Evolutionary conservation across 495 filamentous ascomycete genomes (phyloP), one percentile per base, ranked within the genome.

Genomic region (Pyrenula massariospora): DNA sequence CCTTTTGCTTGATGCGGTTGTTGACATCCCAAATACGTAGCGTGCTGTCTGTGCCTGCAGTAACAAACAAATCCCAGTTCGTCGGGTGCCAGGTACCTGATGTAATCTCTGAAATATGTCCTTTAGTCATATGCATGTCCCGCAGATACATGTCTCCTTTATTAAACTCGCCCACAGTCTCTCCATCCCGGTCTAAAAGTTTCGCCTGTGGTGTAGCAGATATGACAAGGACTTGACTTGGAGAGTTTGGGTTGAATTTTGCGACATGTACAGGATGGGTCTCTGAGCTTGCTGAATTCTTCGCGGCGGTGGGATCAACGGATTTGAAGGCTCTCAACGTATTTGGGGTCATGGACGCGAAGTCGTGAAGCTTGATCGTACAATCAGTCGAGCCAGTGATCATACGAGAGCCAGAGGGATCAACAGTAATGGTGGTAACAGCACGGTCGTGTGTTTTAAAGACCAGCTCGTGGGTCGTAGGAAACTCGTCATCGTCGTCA

Each of bases 111-210:
- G 91, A 88, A 47, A 95, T 81, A 65, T 98, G 93, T 0, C 93
- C 93, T 64, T 96, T 97, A 0, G 93, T 98, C 65, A 96, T 89
- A 66, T 96, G 78, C 81, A 96, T 89, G 65, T 98, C 94, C 47
- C 93, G 80, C 56, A 98, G 71, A 65, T 98, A 98, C 92, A 96
- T 96, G 65, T 98, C 93, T 21, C 93, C 93, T 70, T 98, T 98
- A 55, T 86, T 83, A 60, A 95, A 96, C 67, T 96, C 90, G 1
- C 85, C 83, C 12, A 91, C 56, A 10, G 84, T 77, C 47, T 91
- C 89, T 8, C 93, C 93, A 73, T 98, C 92, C 59, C 93, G 84
- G 63, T 79, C 86, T 63, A 96, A 76, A 49, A 98, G 84, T 67
- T 88, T 89, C 1, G 92, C 89, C 66, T 98, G 94, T 1, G 91